Evolutionary conservation across 2,329 filamentous ascomycete species (phyloP).

Genomic region (Fusarium sp.): DNA sequence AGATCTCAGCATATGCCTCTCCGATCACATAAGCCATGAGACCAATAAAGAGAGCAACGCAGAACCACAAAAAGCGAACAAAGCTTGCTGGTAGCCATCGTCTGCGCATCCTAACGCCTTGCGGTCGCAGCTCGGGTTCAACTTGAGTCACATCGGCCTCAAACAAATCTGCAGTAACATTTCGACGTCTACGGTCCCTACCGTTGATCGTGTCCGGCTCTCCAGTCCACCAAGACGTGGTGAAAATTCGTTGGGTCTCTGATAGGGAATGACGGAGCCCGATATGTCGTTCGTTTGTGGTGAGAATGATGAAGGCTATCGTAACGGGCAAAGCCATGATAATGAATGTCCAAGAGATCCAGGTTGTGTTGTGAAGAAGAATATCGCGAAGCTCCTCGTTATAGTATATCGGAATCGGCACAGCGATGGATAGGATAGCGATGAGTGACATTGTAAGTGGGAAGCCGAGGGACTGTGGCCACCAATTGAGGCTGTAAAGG

Average conservation of each 20-base stretch:
- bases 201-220: slow-evolving; percentile 61
- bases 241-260: slow-evolving; percentile 75
- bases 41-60: slow-evolving; percentile 69
- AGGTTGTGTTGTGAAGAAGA: slow-evolving; percentile 71
- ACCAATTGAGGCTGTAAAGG: slow-evolving; percentile 77
- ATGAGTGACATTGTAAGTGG: slow-evolving; percentile 72
- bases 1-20: slow-evolving; percentile 76
- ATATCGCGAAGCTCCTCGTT: slow-evolving; percentile 63
- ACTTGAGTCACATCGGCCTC: slow-evolving; percentile 51
- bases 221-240: slow-evolving; percentile 72
- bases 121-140: slow-evolving; percentile 41
- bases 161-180: slow-evolving; percentile 52
- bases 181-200: slow-evolving; percentile 56
- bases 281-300: slow-evolving; percentile 72
- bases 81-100: slow-evolving; percentile 74
- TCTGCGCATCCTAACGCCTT: slow-evolving; percentile 57
- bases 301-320: slow-evolving; percentile 71
- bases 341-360: slow-evolving; percentile 76
- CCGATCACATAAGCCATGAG: slow-evolving; percentile 74
- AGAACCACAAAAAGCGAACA: slow-evolving; percentile 76
- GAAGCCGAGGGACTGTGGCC: slow-evolving; percentile 72
- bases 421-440: slow-evolving; percentile 67
- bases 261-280: slow-evolving; percentile 69
- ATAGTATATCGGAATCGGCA: slow-evolving; percentile 70
- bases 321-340: slow-evolving; percentile 76